Evolutionary conservation across 2,329 filamentous ascomycete species (phyloP).

Genomic region (Pseudogymnoascus sp.): DNA sequence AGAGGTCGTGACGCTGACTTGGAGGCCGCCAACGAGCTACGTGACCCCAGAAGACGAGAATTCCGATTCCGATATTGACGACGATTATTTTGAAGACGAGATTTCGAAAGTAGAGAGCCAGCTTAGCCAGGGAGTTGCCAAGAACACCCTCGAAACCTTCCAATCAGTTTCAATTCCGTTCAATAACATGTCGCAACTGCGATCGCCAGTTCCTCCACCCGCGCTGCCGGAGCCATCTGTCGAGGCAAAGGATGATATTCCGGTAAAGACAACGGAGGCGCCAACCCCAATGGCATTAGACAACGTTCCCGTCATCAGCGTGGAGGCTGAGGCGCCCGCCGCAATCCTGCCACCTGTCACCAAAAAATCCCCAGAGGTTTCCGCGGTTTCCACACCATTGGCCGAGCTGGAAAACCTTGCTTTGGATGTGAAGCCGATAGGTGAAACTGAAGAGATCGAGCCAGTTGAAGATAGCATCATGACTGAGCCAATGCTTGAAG

Average conservation of each 20-base stretch:
- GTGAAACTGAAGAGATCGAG: background rate
- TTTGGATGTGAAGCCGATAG: background rate
- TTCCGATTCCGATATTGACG: slow-evolving; percentile 26
- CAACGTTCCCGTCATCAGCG: background rate
- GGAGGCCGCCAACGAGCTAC: slow-evolving; percentile 2
- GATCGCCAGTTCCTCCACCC: slow-evolving; percentile 1
- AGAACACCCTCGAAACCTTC: background rate
- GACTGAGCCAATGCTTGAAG: slow-evolving; percentile 13
- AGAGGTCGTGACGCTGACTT: background rate
- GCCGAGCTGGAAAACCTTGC: slow-evolving; percentile 4
- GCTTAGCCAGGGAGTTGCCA: slow-evolving; percentile 12
- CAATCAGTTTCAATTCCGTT: slow-evolving; percentile 5
- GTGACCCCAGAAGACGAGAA: slow-evolving; percentile 14
- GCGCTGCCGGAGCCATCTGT: background rate
- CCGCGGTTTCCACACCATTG: background rate
- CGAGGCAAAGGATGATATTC: background rate
- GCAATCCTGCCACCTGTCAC: background rate
- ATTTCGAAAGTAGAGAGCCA: slow-evolving; percentile 22
- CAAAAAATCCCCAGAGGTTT: background rate
- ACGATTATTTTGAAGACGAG: slow-evolving; percentile 27
- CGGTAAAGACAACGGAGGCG: background rate
- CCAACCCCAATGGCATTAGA: background rate
- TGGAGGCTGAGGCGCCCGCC: background rate
- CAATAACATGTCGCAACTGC: background rate
- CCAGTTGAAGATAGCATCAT: background rate